Base-by-base conservation (phyloP, 2,329 filamentous ascomycete species). In the Colletotrichum orbiculare region DNA sequence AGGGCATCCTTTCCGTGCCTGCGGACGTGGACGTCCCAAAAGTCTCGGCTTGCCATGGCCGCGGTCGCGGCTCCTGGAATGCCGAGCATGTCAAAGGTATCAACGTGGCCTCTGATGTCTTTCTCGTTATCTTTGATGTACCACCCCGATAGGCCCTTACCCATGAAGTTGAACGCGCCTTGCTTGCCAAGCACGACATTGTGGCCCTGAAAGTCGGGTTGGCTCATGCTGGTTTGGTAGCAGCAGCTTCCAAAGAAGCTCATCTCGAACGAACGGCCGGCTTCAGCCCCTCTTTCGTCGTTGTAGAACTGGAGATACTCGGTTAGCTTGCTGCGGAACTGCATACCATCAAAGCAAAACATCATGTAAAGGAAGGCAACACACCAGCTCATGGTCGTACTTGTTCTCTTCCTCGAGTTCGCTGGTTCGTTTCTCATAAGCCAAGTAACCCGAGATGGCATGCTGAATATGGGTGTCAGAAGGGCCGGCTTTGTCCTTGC, bases 271-370 rank as follows among this genome's bases (percentile, higher is more conserved):
- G 61, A 64, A 17, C 33, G 38, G 17, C 61, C 61, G 7, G 61
- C 56, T 39, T 64, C 61, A 10, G 48, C 49, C 56, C 56, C 60
- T n/a, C 34, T 54, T 8, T 64, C 49, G 8, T 54, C 50, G 11
- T 60, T 34, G 49, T 41, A 64, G n/a, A 60, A 64, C 61, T 64
- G 33, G 7, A 17, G 25, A 1, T n/a, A 2, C 9, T 8, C 34
- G 34, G 8, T 33, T 38, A 8, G 3, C 2, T 11, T n/a, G 15
- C 35, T n/a, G 12, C 2, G 12, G 12, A 1, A n/a, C 11, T 15
- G 42, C 12, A 8, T 3, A 1, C 15, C 7, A n/a, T 12, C 13
- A 15, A 3, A 13, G 13, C 2, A 9, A 4, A 15, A 9, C 0
- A 12, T 6, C 8, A 12, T 0, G 7, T 11, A 4, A 3, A 12